A percentile compares a stretch with the other conserved stretches of the same genome.
These are phyloP conservation scores for Dianthus caryophyllus DNA, from an alignment of 148 eudicot species.

Conservation along the genomic window DNA sequence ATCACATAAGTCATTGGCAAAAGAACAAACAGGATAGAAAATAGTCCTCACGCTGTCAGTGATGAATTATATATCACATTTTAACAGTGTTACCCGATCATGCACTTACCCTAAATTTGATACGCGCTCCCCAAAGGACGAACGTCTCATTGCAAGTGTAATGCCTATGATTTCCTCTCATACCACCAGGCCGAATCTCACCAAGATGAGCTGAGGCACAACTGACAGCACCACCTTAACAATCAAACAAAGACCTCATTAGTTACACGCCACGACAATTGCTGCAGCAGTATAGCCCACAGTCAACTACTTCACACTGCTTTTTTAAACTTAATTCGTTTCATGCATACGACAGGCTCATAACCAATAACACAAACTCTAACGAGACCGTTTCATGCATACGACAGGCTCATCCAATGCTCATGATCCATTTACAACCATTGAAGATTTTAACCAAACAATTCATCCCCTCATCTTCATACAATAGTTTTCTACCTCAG, in stretches of 20 bases:
- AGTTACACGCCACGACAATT: not conserved
- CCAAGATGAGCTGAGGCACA: conserved; percentile 83
- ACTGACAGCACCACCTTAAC: conserved; percentile 66
- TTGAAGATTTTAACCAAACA: too few relatives aligned
- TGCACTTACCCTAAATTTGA: conserved; percentile 86
- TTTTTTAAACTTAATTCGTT: too few relatives aligned
- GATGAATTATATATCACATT: not conserved
- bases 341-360: too few relatives aligned
- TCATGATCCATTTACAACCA: too few relatives aligned
- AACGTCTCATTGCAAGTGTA: conserved; percentile 84
- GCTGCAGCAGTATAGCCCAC: too few relatives aligned
- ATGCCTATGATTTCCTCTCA: conserved; percentile 93
- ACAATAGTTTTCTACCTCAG: not conserved
- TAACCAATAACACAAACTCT: too few relatives aligned
- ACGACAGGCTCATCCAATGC: too few relatives aligned
- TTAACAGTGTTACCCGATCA: conserved; percentile 57
- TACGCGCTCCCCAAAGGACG: conserved; percentile 85
- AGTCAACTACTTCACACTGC: not conserved
- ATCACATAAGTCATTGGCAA: not conserved
- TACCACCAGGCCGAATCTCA: conserved; percentile 71
- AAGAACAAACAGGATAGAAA: conserved; percentile 8
- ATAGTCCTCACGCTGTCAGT: too few relatives aligned
- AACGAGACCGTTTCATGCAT: too few relatives aligned
- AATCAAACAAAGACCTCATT: conserved; percentile 2
- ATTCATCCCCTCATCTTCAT: not conserved